Base-by-base conservation (phyloP, 2,329 filamentous ascomycete genomes). In the Pseudonectria buxi region DNA sequence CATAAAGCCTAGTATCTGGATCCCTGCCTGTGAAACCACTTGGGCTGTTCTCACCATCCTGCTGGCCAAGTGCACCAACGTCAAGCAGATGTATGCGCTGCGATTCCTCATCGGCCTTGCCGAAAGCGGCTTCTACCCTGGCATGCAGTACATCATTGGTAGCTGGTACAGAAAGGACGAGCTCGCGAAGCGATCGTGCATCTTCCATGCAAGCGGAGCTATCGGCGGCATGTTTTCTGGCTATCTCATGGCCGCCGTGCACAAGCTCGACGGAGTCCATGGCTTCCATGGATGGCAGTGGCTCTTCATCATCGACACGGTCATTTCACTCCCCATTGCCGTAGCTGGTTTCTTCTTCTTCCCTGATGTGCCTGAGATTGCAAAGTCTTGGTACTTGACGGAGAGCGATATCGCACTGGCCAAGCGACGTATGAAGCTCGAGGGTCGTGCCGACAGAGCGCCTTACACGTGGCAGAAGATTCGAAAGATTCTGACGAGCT, bases 401-500 rank as follows among this genome's bases (percentile, higher is more conserved):
- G 39, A 49, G 7, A 33, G 44, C 12, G 53, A 57, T 15, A 50
- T 54, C 9, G 42, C 43, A 6, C 35, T 59, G 7, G 53, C 56
- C 3, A 46, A 53, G 28, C 42, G 41, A 14, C 51, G 54, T n/a
- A 56, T 59, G 56, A 40, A 56, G 35, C 52, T 67, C 3, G 68
- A 71, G 43, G 68, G 67, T 1, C 61, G 67, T 4, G 67, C 66
- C 3, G 57, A 58, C 22, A 55, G 67, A 0, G 57, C 59, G 0
- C 56, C 58, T 0, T 68, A 58, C 38, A 67, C 62, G 0, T 53
- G 52, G 34, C 46, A 51, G 57, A 81, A 78, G 55, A 48, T 83
- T 26, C 68, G 66, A 54, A 74, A 71, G 46, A 81, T 83, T 13
- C 72, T 82, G 37, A 64, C 66, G 0, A 74, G 71, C 6, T 83